phyloP scores from a whole-genome alignment of 108 stramenopile genomes.

The Nitzschia putrida region DNA sequence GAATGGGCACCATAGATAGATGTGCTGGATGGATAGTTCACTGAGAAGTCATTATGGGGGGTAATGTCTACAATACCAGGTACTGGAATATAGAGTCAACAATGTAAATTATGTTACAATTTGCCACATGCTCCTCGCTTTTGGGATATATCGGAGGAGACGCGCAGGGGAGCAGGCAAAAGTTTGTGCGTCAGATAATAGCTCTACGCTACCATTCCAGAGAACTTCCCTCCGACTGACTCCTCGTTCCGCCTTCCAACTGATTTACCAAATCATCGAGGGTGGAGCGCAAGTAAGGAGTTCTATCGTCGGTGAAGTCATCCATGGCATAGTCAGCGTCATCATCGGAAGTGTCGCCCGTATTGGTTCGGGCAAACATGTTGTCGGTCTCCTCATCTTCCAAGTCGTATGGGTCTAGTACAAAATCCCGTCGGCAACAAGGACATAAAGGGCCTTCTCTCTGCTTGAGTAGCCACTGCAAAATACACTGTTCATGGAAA shows the following conservation, averaged over 20 bases:
- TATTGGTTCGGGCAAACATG: not conserved
- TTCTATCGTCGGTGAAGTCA: not conserved
- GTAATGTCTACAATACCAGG: no score
- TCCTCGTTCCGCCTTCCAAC: not conserved
- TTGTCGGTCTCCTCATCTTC: slow-evolving; percentile 25
- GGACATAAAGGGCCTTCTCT: slow-evolving; percentile 69
- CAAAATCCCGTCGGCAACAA: slow-evolving; percentile 81
- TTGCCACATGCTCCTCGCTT: no score
- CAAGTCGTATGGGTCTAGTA: slow-evolving; percentile 55
- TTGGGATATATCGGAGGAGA: no score
- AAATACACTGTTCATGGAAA: slow-evolving; percentile 77
- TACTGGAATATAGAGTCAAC: no score
- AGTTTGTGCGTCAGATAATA: no score
- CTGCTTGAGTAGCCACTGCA: slow-evolving; percentile 72
- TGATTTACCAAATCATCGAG: not conserved
- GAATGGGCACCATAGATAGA: not conserved
- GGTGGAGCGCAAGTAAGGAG: not conserved
- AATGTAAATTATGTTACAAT: no score
- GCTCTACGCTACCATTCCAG: not conserved
- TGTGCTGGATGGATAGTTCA: no score
- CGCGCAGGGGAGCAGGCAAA: no score
- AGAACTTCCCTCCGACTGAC: not conserved
- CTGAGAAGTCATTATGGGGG: no score
- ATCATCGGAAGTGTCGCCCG: not conserved
- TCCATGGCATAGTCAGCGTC: not conserved